A percentile compares a stretch with the other conserved stretches of the same genome.
These are phyloP conservation scores for Geosmithia putterillii DNA, from an alignment of 2,329 filamentous ascomycete genomes.

Conservation along the genomic window DNA sequence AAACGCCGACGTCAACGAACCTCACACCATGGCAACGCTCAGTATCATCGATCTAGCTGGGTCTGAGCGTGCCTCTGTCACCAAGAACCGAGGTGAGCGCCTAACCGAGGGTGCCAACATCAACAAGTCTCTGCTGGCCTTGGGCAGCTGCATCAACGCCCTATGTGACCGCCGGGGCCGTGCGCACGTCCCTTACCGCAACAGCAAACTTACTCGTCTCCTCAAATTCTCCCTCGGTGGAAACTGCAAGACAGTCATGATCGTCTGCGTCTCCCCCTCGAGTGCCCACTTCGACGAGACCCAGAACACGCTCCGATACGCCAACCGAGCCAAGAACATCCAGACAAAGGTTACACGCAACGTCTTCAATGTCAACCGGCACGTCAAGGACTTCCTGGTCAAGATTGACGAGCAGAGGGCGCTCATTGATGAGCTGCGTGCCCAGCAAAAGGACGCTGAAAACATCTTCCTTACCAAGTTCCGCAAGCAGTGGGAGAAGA, in stretches of 20 bases:
- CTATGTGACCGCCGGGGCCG: conserved; percentile 85
- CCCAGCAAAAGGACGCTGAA: conserved; percentile 84
- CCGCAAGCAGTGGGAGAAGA: conserved; percentile 79
- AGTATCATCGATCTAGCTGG: conserved; percentile 97
- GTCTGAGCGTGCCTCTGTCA: conserved; percentile 89
- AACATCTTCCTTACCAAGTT: conserved; percentile 75
- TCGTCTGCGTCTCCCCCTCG: conserved; percentile 93
- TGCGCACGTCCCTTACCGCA: conserved; percentile 92
- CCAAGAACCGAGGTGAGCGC: conserved; percentile 88
- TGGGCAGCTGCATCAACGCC: conserved; percentile 97
- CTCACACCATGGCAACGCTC: conserved; percentile 93
- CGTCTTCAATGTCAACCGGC: conserved; percentile 96
- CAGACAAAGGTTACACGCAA: conserved; percentile 99
- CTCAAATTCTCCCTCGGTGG: conserved; percentile 95
- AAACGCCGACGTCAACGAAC: conserved; percentile 84
- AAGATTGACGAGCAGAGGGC: conserved; percentile 98
- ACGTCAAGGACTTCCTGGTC: conserved; percentile 97
- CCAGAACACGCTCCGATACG: conserved; percentile 93
- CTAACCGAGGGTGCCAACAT: conserved; percentile 94
- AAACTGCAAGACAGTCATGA: conserved; percentile 99
- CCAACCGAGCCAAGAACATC: conserved; percentile 97
- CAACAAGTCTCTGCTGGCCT: conserved; percentile 91
- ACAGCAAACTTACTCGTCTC: conserved; percentile 90
- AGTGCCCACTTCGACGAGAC: conserved; percentile 97
- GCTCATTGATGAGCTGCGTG: conserved; percentile 91